Base-by-base conservation (phyloP, 257 asterid genomes). In the Petrea volubilis region DNA sequence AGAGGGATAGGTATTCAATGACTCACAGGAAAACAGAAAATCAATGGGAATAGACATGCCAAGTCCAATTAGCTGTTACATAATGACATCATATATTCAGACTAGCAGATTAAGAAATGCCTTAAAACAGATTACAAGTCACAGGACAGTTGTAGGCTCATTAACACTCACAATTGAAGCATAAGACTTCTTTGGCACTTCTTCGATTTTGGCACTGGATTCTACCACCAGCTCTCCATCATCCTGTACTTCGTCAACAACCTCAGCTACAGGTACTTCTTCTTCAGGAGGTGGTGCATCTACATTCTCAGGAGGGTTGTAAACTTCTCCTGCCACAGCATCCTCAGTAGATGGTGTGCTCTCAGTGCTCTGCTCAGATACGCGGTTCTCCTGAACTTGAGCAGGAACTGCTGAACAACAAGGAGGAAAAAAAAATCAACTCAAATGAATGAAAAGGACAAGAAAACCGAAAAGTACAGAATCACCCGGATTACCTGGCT, bases 161-260 rank as follows among this genome's bases (percentile, higher is more conserved):
- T 31, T 29, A 29, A 28, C 74, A 79, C 99, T 85, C 81, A 95
- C 99, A 74, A 92, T 92, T 25, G 93, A 90, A 59, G 99, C 99
- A 77, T 87, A 92, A 10, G 98, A 85, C 85, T 90, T 95, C 94
- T 92, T 95, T 9, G 90, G 91, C 25, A 73, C 81, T 57, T 88
- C 93, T 49, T 85, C 97, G 7, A 60, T 82, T 82, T 83, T 86
- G 79, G 81, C 80, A 65, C 64, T 74, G 49, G 94, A 75, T 70
- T 82, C 93, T 66, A 78, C 90, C 73, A 64, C 78, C 44, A 74
- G 60, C 74, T 84, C 80, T 7, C 83, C 24, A 33, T 69, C 86
- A 56, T 76, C 80, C 75, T 73, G 89, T 20, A 79, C 87, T 79
- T 89, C 93, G 36, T 89, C 78, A 56, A 84, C 93, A 47, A 94